These are phyloP conservation scores for Cystobasidium onofrii DNA, from an alignment of 768 basidiomycete genomes.

Conservation along the genomic window DNA sequence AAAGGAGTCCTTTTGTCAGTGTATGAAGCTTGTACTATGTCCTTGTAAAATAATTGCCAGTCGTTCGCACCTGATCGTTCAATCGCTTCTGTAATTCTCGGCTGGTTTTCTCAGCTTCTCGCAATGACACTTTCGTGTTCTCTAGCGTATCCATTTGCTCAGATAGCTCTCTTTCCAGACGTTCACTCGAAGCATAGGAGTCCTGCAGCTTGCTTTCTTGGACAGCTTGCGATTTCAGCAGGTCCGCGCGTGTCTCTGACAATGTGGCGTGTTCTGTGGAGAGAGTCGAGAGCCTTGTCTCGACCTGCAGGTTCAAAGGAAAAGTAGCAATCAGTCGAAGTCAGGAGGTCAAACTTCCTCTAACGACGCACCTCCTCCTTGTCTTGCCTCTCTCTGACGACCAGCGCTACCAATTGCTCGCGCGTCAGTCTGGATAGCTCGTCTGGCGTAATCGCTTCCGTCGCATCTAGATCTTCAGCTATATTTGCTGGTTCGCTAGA, in stretches of 20 bases:
- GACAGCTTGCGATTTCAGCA: background rate
- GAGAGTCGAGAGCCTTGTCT: background rate
- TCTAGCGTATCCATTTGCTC: background rate
- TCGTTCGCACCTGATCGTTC: constrained; percentile 1
- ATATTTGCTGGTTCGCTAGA: background rate
- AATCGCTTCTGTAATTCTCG: constrained; percentile 8
- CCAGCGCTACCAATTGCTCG: constrained; percentile 10
- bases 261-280: constrained; percentile 6
- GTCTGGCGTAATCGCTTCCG: background rate
- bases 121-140: background rate
- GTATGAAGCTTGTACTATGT: too few relatives aligned
- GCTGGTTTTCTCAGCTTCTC: constrained; percentile 2
- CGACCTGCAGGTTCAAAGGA: background rate
- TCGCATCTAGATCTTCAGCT: background rate
- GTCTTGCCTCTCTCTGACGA: constrained; percentile 7
- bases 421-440: constrained; percentile 17
- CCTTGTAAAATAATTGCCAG: background rate
- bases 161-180: constrained; percentile 16
- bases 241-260: background rate
- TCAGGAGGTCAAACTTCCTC: background rate
- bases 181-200: background rate
- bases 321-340: background rate
- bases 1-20: too few relatives aligned
- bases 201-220: constrained; percentile 16
- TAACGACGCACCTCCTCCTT: constrained; percentile 4